Conservation (phyloP, 805 yeast genomes). For the Brettanomyces bruxellensis region DNA sequence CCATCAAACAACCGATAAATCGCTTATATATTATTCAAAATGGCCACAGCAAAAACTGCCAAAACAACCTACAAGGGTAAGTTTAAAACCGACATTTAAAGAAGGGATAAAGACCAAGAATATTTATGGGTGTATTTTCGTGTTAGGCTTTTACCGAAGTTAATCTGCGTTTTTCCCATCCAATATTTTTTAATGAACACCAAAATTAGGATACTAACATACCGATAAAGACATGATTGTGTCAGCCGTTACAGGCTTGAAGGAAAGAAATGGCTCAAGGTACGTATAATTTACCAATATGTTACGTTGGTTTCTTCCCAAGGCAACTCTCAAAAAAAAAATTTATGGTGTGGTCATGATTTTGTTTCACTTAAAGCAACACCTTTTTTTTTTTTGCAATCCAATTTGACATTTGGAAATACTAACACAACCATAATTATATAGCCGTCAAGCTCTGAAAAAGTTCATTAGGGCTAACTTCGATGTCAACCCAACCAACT, state of each 20-base stretch:
- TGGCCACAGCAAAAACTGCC: conserved; percentile 27
- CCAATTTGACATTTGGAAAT: not conserved
- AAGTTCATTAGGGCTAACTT: conserved; percentile 64
- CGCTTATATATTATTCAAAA: conserved; percentile 9
- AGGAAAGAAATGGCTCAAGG: conserved; percentile 75
- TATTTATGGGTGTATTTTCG: no score
- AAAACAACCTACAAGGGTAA: conserved; percentile 40
- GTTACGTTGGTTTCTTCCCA: no score
- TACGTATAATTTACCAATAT: conserved; percentile 25
- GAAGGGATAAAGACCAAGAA: not conserved
- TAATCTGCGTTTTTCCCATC: not conserved
- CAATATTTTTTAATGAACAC: not conserved
- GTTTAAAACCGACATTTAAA: conserved; percentile 11
- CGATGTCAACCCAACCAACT: conserved; percentile 50
- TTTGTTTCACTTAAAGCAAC: conserved; percentile 7
- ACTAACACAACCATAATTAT: not conserved
- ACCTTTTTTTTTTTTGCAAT: not conserved
- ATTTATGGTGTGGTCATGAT: no score
- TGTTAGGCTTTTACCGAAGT: no score
- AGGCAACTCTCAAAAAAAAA: no score
- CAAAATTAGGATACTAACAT: no score
- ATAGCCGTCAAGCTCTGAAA: conserved; percentile 78
- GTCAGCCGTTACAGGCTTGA: conserved; percentile 60
- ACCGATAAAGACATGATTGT: conserved; percentile 43
- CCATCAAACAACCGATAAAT: no score